Percentiles rank a stretch among this genome's conserved stretches.
Conservation (phyloP, 2,329 filamentous ascomycete species). For the Colletotrichum phormii region DNA sequence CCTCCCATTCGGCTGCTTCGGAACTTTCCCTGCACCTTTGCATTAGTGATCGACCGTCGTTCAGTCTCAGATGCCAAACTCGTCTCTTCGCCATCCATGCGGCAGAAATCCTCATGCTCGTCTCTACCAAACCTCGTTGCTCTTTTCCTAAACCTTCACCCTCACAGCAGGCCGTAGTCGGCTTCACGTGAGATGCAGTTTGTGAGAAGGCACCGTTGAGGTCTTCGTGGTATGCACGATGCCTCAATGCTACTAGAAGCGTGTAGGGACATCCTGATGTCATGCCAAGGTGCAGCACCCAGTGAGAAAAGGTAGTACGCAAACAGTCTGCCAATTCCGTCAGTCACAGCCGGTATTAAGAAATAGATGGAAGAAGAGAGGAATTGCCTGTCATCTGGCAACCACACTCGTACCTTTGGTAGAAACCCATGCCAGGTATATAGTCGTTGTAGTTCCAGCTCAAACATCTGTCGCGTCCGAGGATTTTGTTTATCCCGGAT, state of each 20-base stretch:
- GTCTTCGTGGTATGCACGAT: neutral
- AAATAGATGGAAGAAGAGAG: neutral
- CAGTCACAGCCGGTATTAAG: neutral
- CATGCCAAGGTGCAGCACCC: neutral
- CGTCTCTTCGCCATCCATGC: constrained; percentile 22
- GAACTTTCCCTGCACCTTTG: constrained; percentile 31
- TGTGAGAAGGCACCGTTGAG: neutral
- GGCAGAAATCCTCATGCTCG: neutral
- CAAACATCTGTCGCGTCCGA: constrained; percentile 14
- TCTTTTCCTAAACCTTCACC: neutral
- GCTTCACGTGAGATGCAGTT: neutral
- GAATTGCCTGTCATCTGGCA: neutral
- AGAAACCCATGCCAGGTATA: neutral
- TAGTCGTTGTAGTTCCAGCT: neutral
- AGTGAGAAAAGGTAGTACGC: neutral
- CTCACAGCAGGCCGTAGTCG: neutral
- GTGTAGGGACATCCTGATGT: neutral
- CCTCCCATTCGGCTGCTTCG: constrained; percentile 31
- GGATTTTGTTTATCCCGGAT: constrained; percentile 18
- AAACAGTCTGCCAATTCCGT: neutral
- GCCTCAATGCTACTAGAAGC: neutral
- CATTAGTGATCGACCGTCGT: constrained; percentile 32
- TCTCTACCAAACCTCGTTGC: neutral
- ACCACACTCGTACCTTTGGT: neutral
- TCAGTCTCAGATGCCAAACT: constrained; percentile 38